Conservation (phyloP, 2,329 filamentous ascomycete species). For the Colletotrichum sp. region DNA sequence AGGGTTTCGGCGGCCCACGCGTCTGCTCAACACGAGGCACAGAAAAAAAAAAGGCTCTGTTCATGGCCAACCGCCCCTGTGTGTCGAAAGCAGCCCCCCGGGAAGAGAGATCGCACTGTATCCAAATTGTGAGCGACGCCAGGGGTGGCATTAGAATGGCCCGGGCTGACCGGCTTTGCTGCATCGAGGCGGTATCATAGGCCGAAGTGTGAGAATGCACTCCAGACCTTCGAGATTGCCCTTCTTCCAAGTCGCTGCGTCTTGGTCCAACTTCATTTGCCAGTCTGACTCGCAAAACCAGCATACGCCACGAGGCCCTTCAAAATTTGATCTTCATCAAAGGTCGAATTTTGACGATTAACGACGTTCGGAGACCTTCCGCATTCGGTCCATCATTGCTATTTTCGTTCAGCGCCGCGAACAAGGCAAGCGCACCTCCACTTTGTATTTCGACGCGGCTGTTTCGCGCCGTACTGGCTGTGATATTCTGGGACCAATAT, state of each 20-base stretch:
- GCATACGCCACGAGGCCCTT: background rate
- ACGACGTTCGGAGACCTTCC: background rate
- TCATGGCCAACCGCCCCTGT: background rate
- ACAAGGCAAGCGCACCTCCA: background rate
- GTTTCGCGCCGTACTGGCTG: background rate
- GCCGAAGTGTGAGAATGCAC: background rate
- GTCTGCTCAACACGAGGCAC: constrained; percentile 13
- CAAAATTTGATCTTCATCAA: background rate
- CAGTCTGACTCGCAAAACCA: background rate
- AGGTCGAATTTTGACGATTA: background rate
- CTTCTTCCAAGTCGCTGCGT: background rate
- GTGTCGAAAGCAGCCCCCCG: background rate
- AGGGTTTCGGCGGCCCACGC: constrained; percentile 15
- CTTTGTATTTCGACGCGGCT: background rate
- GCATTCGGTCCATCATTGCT: background rate
- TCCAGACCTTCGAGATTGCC: background rate
- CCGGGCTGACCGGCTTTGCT: background rate
- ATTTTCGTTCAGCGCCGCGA: background rate
- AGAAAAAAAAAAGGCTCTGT: background rate
- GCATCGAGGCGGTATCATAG: background rate
- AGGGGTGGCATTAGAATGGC: background rate
- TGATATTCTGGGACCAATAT: background rate
- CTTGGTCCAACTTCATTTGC: background rate
- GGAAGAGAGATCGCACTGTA: background rate
- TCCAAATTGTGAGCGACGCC: background rate